phyloP scores from a whole-genome alignment of 1,284 basidiomycete species.

The Apiotrichum montevideense region DNA sequence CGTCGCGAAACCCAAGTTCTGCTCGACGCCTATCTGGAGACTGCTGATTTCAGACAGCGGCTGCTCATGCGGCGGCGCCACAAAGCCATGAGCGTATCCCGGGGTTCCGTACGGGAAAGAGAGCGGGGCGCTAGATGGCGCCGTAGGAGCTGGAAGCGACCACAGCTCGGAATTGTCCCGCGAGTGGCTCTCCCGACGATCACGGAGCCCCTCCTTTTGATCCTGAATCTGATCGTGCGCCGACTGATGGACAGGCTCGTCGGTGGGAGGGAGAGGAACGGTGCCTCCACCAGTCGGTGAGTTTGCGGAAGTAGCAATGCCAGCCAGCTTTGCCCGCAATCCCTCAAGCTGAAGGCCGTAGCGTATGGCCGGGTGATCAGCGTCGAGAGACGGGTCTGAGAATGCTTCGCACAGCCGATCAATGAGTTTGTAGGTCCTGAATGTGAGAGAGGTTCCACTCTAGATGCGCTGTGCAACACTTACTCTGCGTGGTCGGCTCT shows the following conservation, averaged over 20 bases:
- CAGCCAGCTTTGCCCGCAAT: slow-evolving; percentile 32
- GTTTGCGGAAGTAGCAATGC: slow-evolving; percentile 25
- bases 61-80: slow-evolving; percentile 31
- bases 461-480: background rate
- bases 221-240: no score
- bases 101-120: slow-evolving; percentile 19
- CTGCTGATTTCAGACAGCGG: slow-evolving; percentile 18
- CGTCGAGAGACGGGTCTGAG: slow-evolving; percentile 31
- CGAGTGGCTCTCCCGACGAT: background rate
- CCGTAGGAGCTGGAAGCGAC: slow-evolving; percentile 7
- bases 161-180: background rate
- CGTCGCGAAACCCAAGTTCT: slow-evolving; percentile 33
- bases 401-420: slow-evolving; percentile 39
- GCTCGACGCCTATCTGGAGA: slow-evolving; percentile 3
- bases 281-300: slow-evolving; percentile 30
- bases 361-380: slow-evolving; percentile 39
- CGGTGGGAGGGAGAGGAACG: slow-evolving; percentile 21
- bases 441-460: no score
- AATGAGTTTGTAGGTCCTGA: slow-evolving; percentile 27
- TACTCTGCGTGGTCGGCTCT: slow-evolving; percentile 36
- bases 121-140: slow-evolving; percentile 1
- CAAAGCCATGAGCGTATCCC: slow-evolving; percentile 2
- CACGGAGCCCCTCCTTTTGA: background rate
- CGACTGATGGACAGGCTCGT: background rate
- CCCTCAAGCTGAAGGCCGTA: slow-evolving; percentile 39